Percentiles rank a stretch among this genome's conserved stretches.
phyloP scores from a whole-genome alignment of 495 filamentous ascomycete genomes.

The Aspergillus bridgeri region DNA sequence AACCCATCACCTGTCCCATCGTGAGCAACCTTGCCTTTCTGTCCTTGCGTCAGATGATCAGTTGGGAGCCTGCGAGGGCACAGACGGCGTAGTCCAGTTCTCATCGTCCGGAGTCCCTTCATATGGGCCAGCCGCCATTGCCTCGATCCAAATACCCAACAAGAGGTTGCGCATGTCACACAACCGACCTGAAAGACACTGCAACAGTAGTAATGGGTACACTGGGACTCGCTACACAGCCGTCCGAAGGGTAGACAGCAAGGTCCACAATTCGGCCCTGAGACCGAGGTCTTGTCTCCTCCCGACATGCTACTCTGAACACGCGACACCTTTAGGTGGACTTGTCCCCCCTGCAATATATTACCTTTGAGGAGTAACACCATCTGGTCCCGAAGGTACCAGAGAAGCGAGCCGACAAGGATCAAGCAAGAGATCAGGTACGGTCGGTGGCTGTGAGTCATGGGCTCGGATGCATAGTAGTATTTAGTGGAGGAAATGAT shows the following conservation, averaged over 20 bases:
- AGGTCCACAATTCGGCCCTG: not conserved
- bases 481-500: not conserved
- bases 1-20: not conserved
- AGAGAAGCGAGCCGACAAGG: not conserved
- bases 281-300: not conserved
- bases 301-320: not conserved
- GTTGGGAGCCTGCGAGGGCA: not conserved
- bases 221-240: not conserved
- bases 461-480: not conserved
- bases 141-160: not conserved
- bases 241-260: not conserved
- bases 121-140: not conserved
- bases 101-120: not conserved
- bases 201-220: slow-evolving; percentile 19
- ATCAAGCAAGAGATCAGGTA: not conserved
- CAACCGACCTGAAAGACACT: slow-evolving; percentile 12
- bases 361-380: not conserved
- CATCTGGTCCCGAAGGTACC: not conserved
- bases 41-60: not conserved
- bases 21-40: not conserved
- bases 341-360: not conserved
- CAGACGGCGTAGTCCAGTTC: not conserved
- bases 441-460: not conserved
- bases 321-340: not conserved
- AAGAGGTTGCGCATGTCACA: slow-evolving; percentile 12